Base-by-base conservation (phyloP, 768 basidiomycete species). In the Leucocoprinus birnbaumii region DNA sequence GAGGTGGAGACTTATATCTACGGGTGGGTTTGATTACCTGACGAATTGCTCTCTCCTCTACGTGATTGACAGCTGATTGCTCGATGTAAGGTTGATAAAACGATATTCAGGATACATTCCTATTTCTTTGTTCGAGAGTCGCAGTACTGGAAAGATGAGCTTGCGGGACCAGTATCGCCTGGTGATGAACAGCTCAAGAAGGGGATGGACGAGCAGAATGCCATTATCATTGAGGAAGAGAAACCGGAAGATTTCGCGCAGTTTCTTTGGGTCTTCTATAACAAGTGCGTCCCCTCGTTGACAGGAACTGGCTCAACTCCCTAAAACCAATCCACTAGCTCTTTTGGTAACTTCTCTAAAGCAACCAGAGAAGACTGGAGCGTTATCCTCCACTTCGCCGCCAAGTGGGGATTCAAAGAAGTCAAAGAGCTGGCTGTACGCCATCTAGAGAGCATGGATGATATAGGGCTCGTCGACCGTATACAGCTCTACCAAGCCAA, bases 71-170 rank as follows among this genome's bases (percentile, higher is more conserved):
- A 40, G 19, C 53, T 48, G 18, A 55, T 16, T 16, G 2, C 11
- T 11, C 5, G 7, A 3, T n/a, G n/a, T 0, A 24, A 61, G 60
- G 41, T 51, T 26, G 57, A 35, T 9, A 42, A 25, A n/a, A 56
- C 51, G 3, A 34, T 54, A 13, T 61, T 56, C 48, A 53, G 51
- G 19, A 45, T 61, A 16, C 60, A 61, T 44, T 56, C 60, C 2
- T 51, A 61, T 26, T 58, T 61, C 46, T 56, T 61, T 57, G n/a
- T 48, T 9, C 45, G 60, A 5, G 60, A 61, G 42, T 55, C 60
- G 1, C 10, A 24, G 3, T 61, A 54, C 34, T 58, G 54, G 53
- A 40, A 54, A 37, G 34, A 37, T n/a, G 54, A 46, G 14, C 50
- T 56, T n/a, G 19, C 26, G 0, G 35, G 35, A 14, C 22, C 55